Evolutionary conservation across 306 rosid genomes (phyloP).

Genomic region (Ormosia semicastrata): DNA sequence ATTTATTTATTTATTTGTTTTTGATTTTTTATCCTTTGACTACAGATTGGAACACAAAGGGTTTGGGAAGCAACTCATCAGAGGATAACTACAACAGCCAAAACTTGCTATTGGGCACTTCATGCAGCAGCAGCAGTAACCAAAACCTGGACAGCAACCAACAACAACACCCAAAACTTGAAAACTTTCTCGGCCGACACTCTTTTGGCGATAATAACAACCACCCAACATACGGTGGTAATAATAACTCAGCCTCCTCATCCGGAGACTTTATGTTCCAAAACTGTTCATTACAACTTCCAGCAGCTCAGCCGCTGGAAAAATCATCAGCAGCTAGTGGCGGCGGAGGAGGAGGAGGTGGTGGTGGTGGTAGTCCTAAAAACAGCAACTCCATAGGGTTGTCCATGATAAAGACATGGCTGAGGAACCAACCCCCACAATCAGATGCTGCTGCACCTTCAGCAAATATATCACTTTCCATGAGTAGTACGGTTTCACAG

Average conservation of each 20-base stretch:
- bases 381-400: slow-evolving; percentile 47
- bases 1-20: background rate
- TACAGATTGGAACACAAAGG: slow-evolving; percentile 60
- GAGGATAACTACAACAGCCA: slow-evolving; percentile 40
- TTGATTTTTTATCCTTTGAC: background rate
- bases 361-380: background rate
- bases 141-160: slow-evolving; percentile 36
- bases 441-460: background rate
- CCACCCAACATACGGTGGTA: background rate
- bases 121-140: slow-evolving; percentile 15
- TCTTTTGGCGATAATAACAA: slow-evolving; percentile 48
- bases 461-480: slow-evolving; percentile 48
- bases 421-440: slow-evolving; percentile 55
- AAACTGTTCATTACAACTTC: slow-evolving; percentile 34
- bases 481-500: slow-evolving; percentile 53
- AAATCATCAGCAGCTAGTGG: background rate
- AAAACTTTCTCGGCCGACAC: slow-evolving; percentile 70
- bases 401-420: slow-evolving; percentile 77
- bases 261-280: slow-evolving; percentile 33
- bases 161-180: slow-evolving; percentile 54
- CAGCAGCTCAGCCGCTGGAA: background rate
- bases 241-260: background rate
- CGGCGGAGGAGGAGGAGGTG: background rate
- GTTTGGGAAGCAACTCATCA: slow-evolving; percentile 21
- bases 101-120: slow-evolving; percentile 24